These are phyloP conservation scores for Quercus phellos DNA, from an alignment of 331 rosid species.

Conservation along the genomic window DNA sequence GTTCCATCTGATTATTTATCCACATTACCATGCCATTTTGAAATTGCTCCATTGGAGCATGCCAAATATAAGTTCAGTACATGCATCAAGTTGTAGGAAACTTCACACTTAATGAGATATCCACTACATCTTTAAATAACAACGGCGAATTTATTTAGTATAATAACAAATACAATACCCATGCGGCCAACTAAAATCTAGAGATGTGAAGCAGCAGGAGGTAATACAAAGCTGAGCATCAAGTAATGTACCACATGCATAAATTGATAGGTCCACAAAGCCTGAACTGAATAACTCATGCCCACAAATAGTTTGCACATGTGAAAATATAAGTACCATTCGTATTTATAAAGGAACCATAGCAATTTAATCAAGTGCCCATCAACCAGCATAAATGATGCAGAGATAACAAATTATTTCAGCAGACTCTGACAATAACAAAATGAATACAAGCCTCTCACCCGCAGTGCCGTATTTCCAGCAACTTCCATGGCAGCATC, in stretches of 20 bases:
- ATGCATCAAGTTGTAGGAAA: constrained; percentile 2
- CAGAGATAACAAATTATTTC: not conserved
- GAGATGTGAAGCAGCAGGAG: not conserved
- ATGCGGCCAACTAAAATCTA: not conserved
- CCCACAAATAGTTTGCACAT: not conserved
- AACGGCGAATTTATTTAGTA: not conserved
- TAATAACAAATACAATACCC: not conserved
- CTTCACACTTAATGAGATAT: not conserved
- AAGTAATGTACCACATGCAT: not conserved
- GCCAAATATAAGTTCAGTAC: not conserved
- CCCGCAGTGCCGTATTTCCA: constrained; percentile 80
- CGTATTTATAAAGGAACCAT: not conserved
- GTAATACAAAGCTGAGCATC: not conserved
- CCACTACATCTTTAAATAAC: not conserved
- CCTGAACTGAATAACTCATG: not conserved
- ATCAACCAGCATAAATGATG: not conserved
- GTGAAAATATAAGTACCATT: not conserved
- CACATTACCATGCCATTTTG: not conserved
- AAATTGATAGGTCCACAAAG: not conserved
- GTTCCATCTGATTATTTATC: not conserved
- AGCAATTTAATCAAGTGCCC: not conserved
- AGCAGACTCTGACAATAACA: not conserved
- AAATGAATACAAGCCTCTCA: constrained; percentile 35
- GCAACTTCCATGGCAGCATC: constrained; percentile 98
- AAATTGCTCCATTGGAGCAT: not conserved